Percentiles rank a stretch among this genome's conserved stretches.
phyloP scores from a whole-genome alignment of 805 yeast species.

The Candida glaebosa region DNA sequence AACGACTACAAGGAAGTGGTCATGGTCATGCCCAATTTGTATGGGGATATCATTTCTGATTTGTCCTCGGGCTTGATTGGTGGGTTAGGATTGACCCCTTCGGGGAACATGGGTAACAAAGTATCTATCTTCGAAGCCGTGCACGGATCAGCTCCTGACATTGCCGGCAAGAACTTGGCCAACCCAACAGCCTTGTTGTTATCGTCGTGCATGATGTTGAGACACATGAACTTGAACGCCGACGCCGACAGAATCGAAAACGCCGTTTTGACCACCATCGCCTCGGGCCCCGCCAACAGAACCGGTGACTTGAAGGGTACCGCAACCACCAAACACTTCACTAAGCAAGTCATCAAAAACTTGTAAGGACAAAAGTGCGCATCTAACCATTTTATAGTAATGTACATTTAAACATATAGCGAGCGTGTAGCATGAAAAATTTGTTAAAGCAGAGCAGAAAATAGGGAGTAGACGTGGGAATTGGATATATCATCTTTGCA shows the following conservation, averaged over 20 bases:
- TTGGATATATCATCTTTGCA: too few relatives aligned
- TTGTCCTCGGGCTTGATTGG: conserved; percentile 97
- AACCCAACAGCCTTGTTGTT: conserved; percentile 97
- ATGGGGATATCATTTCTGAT: conserved; percentile 99
- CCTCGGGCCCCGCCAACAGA: conserved; percentile 93
- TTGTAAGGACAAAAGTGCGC: conserved; percentile 43
- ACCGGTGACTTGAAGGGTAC: conserved; percentile 95
- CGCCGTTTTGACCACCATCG: conserved; percentile 86
- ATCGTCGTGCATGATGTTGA: conserved; percentile 98
- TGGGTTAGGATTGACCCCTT: conserved; percentile 97
- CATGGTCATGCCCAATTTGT: conserved; percentile 98
- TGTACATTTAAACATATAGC: too few relatives aligned
- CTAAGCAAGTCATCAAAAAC: conserved; percentile 83
- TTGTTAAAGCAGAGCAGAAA: too few relatives aligned
- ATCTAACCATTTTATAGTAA: too few relatives aligned
- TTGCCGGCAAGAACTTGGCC: conserved; percentile 98
- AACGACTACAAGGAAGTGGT: conserved; percentile 81
- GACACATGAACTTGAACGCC: conserved; percentile 88
- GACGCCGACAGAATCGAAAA: conserved; percentile 82
- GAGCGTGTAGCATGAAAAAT: too few relatives aligned
- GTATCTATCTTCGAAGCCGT: conserved; percentile 99
- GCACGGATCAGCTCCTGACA: conserved; percentile 99
- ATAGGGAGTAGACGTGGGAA: too few relatives aligned
- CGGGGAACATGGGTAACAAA: conserved; percentile 98
- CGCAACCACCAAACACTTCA: conserved; percentile 85